These are phyloP conservation scores for Hysterium pulicare DNA, from an alignment of 2,329 filamentous ascomycete species.

Conservation along the genomic window DNA sequence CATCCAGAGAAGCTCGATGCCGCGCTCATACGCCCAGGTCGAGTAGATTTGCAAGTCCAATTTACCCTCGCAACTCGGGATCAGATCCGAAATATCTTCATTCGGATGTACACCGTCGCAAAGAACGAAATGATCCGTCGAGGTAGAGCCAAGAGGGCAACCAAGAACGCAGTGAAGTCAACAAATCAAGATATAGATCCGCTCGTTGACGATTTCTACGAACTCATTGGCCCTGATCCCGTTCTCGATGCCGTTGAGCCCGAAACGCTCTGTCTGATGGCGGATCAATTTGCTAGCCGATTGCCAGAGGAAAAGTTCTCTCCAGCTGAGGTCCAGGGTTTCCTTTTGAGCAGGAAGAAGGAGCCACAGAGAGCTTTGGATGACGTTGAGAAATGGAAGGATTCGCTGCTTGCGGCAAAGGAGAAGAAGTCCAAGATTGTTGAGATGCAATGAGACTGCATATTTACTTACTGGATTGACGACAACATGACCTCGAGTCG, in stretches of 20 bases:
- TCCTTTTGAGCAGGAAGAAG: conserved; percentile 50
- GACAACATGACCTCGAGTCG: too few species aligned
- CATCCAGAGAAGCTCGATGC: conserved; percentile 69
- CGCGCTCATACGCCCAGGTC: conserved; percentile 69
- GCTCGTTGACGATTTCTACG: neutral
- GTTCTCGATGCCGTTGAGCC: neutral
- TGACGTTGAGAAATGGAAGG: conserved; percentile 43
- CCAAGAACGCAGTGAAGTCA: neutral
- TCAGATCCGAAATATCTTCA: conserved; percentile 44
- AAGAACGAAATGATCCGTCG: conserved; percentile 1
- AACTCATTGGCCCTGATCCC: neutral
- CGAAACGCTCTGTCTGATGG: conserved; percentile 38
- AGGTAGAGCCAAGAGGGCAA: neutral
- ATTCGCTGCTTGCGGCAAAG: conserved; percentile 32
- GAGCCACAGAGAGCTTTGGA: conserved; percentile 45
- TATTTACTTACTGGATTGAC: too few species aligned
- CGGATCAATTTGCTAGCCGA: conserved; percentile 43
- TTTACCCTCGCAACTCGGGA: conserved; percentile 50
- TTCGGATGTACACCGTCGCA: conserved; percentile 35
- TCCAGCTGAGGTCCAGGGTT: conserved; percentile 54
- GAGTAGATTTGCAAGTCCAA: conserved; percentile 64
- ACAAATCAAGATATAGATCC: neutral
- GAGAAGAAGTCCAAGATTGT: conserved; percentile 23
- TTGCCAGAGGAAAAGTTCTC: conserved; percentile 49
- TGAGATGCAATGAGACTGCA: conserved; percentile 5